These are phyloP conservation scores for Cinnamomum chago DNA, from an alignment of 164 flowering plant species.

Conservation along the genomic window DNA sequence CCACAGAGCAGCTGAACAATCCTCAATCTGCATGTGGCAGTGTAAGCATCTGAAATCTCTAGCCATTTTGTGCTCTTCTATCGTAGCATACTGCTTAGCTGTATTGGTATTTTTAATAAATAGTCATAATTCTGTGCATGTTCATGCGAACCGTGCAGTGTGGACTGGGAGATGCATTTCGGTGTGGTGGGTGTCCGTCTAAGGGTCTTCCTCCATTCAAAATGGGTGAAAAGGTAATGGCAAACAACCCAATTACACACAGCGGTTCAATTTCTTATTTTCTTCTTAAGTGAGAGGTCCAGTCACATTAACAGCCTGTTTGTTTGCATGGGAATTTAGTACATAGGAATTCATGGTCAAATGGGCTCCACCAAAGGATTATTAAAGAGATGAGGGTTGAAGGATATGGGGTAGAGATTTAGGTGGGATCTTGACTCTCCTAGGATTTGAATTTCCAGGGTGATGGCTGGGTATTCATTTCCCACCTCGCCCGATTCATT, in stretches of 20 bases:
- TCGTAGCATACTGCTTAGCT: neutral
- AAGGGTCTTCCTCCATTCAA: constrained; percentile 92
- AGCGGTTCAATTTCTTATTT: neutral
- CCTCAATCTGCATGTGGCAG: constrained; percentile 97
- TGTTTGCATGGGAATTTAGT: no score
- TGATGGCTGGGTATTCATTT: no score
- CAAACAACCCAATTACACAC: neutral
- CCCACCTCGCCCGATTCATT: no score
- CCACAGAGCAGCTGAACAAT: constrained; percentile 65
- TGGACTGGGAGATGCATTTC: constrained; percentile 97
- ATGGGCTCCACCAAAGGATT: no score
- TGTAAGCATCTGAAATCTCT: constrained; percentile 40
- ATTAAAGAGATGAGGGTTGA: no score
- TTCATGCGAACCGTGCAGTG: constrained; percentile 46
- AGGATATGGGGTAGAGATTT: no score
- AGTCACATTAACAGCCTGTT: neutral
- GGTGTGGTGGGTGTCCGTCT: constrained; percentile 90
- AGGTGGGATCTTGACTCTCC: no score
- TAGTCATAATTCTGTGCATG: neutral
- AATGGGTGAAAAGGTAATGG: constrained; percentile 82
- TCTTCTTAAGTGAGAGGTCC: neutral
- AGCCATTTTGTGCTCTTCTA: neutral
- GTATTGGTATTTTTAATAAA: neutral
- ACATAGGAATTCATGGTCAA: no score
- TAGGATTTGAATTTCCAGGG: no score